Base-by-base conservation (phyloP, 106 monocot genomes). In the Dioscorea zingiberensis region DNA sequence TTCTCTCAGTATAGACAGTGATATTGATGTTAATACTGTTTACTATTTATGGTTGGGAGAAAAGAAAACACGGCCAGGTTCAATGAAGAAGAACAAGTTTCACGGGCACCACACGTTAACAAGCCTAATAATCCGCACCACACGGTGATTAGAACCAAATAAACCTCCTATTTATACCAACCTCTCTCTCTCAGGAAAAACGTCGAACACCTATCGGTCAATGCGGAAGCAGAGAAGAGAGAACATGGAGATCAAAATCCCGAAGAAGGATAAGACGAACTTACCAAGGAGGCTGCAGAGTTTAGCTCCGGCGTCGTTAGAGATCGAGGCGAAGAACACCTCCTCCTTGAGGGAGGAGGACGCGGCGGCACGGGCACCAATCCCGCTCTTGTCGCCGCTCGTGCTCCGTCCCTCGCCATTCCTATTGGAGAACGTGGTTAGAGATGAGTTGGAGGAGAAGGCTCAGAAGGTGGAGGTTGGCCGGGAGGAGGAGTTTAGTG, bases 371-470 rank as follows among this genome's bases (percentile, higher is more conserved):
- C 44, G n/a, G 2, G 21, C 48, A 12, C 27, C 70, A 13, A 74
- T 74, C 15, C 74, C 80, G n/a, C 46, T 80, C 13, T 59, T 80
- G 70, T 80, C 74, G 14, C 80, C 80, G 65, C 66, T 80, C 21
- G 9, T 74, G 28, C 27, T 71, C 17, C 48, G 65, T 28, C 70
- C 70, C 0, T 5, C 13, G 10, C 59, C 70, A 44, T 67, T 21
- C 32, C 19, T 63, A 45, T 55, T 27, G 21, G 23, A 24, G 25
- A 53, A 17, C 57, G 21, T 57, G 29, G 25, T 38, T 17, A 1
- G 26, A 3, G 25, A 29, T 21, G 44, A 15, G 16, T 13, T 14
- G 15, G 30, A 10, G 24, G 12, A 10, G 32, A 1, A 16, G n/a
- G n/a, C n/a, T n/a, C n/a, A n/a, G n/a, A n/a, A n/a, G 12, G 6